Base-by-base conservation (phyloP, 2,329 filamentous ascomycete species). In the Colletotrichum spaethianum region DNA sequence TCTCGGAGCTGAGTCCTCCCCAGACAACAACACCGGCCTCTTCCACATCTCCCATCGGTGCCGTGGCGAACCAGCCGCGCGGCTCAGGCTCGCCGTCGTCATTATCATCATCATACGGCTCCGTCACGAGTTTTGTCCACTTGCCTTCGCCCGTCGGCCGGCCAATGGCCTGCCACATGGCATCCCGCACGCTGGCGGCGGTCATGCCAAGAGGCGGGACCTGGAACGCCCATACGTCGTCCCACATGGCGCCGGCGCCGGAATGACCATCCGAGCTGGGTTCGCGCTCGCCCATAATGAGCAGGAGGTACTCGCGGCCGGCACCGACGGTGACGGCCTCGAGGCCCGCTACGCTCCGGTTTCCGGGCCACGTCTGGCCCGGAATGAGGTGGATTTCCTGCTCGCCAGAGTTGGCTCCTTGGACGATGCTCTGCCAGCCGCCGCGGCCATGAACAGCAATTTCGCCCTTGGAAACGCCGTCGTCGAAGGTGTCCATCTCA, bases 161-260 rank as follows among this genome's bases (percentile, higher is more conserved):
- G 18, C 88, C 88, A 5, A 89, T 79, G 48, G 85, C 85, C 73
- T 86, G 85, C 79, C 85, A 81, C 64, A 90, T 82, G n/a, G 89
- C 87, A 70, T 90, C 84, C 38, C 86, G 86, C 72, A 91, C 80
- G 75, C 87, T 88, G 2, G 89, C 89, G 0, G 86, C 82, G 18
- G 87, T 88, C 83, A 87, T 86, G 68, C 86, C 85, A 57, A 85
- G 79, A 12, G 88, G 85, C 12, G 88, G 89, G 23, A 91, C 85
- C 80, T 91, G 88, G 80, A 91, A 92, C 20, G 87, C 85, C 91
- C 91, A 93, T 23, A 91, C 86, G 77, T 93, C 90, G 73, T 84
- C 81, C 81, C 85, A 86, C 79, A 90, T 91, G 70, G 83, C 85
- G 31, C 87, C 89, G 2, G 87, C 86, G 20, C 81, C 86, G 23